These are phyloP conservation scores for Fusarium scirpi DNA, from an alignment of 2,329 filamentous ascomycete species.

Conservation along the genomic window DNA sequence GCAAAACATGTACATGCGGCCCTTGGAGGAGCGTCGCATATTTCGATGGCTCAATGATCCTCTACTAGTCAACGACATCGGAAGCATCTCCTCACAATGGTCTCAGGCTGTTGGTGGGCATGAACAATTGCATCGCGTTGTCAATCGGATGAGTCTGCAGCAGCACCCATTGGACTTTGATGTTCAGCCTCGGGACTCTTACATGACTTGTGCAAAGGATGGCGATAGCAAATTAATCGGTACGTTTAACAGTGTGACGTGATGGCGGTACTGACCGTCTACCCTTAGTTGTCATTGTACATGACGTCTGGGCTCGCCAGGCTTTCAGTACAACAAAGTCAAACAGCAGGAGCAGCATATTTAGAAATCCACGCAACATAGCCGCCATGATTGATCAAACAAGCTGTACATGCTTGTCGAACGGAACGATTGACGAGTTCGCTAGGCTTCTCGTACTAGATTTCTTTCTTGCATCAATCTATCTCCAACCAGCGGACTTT, in stretches of 20 bases:
- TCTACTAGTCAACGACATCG: background rate
- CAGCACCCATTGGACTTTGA: background rate
- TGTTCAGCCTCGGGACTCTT: background rate
- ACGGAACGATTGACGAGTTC: background rate
- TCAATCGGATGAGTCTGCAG: background rate
- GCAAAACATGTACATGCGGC: background rate
- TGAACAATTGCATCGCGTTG: background rate
- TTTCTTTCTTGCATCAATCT: fast-evolving
- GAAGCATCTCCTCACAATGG: background rate
- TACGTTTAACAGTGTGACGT: background rate
- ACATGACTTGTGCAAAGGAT: background rate
- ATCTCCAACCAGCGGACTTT: fast-evolving
- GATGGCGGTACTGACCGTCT: too few species aligned
- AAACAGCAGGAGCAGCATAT: background rate
- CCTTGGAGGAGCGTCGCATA: background rate
- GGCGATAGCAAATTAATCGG: fast-evolving
- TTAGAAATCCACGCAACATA: background rate
- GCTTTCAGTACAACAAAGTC: background rate
- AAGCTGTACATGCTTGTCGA: background rate
- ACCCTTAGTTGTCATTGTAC: background rate
- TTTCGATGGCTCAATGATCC: background rate
- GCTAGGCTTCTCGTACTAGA: fast-evolving
- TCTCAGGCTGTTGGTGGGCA: background rate
- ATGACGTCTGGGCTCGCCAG: background rate
- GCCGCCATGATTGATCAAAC: background rate